Base-by-base conservation (phyloP, 495 filamentous ascomycete species). In the Penicillium waksmanii region DNA sequence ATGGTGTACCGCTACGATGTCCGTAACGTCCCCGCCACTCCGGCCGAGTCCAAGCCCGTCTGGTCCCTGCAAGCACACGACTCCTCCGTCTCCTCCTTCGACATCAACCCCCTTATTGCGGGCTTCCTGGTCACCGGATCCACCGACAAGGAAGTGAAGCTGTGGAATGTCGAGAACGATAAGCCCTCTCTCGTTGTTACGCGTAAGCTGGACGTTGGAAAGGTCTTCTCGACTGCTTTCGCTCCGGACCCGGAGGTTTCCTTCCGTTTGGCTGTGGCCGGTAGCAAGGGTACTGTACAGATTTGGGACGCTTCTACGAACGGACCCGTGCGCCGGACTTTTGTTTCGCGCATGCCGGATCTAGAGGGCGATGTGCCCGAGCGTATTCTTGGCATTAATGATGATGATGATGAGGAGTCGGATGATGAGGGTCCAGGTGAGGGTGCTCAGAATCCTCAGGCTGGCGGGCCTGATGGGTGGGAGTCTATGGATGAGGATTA, bases 291-390 rank as follows among this genome's bases (percentile, higher is more conserved):
- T 3, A 80, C 81, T n/a, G 85, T 97, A 60, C 90, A 94, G 65
- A 83, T 99, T 31, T 99, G 95, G 95, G 95, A 99, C 73, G 96
- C 95, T 3, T 93, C 89, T 62, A 98, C 96, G 10, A 98, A 98
- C 75, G 84, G 80, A 3, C 90, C 91, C 15, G 93, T 99, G n/a
- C 85, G 95, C 56, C 82, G 88, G 56, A 86, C 87, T 9, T 99
- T 99, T 77, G 92, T 87, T 12, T 84, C 83, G 53, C 85, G 89
- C 55, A 79, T 96, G 57, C 77, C 81, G 49, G 70, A 72, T 38
- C 63, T 75, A 17, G 83, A 84, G 11, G 85, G 79, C n/a, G 85
- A 88, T 35, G 84, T 87, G 13, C 81, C 89, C 76, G 95, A 98
- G 74, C 85, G 88, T 48, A 77, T 91, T 40, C 82, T 97, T 12